These are phyloP conservation scores for Colletotrichum musicola DNA, from an alignment of 2,329 filamentous ascomycete species.

Conservation along the genomic window DNA sequence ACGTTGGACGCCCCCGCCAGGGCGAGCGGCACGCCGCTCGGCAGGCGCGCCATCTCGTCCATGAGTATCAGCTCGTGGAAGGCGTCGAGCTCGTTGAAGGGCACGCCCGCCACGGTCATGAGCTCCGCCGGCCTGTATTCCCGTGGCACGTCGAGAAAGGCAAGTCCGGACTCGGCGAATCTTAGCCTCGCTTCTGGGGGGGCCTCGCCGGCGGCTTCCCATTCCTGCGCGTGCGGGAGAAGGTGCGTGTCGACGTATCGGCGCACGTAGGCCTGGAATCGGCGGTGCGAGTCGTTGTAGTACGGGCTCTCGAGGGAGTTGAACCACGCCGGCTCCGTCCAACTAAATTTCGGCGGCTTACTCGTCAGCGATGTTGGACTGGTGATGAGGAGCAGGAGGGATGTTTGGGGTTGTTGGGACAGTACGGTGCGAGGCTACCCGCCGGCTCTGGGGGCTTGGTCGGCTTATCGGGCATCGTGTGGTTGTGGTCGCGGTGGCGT, in stretches of 20 bases:
- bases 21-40: slow-evolving; percentile 68
- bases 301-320: slow-evolving; percentile 59
- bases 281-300: slow-evolving; percentile 72
- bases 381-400: background rate
- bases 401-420: background rate
- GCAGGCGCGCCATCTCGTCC: slow-evolving; percentile 68
- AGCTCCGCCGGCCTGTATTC: slow-evolving; percentile 45
- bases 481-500: background rate
- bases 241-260: slow-evolving; percentile 71
- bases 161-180: slow-evolving; percentile 55
- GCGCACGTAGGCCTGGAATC: slow-evolving; percentile 68
- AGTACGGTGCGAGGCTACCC: slow-evolving; percentile 24
- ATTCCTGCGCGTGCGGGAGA: slow-evolving; percentile 70
- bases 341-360: slow-evolving; percentile 13
- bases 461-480: background rate
- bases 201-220: slow-evolving; percentile 70
- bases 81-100: slow-evolving; percentile 64
- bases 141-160: slow-evolving; percentile 50
- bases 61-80: slow-evolving; percentile 68
- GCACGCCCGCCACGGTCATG: slow-evolving; percentile 53
- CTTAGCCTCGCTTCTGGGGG: slow-evolving; percentile 55
- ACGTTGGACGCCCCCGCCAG: slow-evolving; percentile 72
- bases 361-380: background rate
- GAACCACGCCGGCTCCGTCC: slow-evolving; percentile 47
- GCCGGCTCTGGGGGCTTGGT: background rate